phyloP scores from a whole-genome alignment of 2,329 filamentous ascomycete species.

The Talaromyces rugulosus region DNA sequence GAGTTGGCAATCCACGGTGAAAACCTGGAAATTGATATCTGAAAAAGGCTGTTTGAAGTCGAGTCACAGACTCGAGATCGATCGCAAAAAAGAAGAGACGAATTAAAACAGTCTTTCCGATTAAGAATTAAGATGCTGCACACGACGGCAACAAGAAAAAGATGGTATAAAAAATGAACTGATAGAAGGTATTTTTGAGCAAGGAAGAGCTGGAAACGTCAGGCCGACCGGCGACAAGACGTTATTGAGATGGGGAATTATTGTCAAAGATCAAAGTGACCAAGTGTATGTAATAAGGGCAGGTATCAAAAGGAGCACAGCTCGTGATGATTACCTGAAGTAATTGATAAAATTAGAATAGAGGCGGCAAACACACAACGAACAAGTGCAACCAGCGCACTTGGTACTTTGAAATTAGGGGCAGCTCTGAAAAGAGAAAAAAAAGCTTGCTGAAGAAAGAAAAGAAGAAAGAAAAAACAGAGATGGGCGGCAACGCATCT shows the following conservation, averaged over 20 bases:
- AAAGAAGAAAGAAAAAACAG: conserved; percentile 37
- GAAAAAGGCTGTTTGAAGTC: background rate
- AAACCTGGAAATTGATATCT: background rate
- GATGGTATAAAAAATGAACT: conserved; percentile 1
- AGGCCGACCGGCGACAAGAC: conserved; percentile 17
- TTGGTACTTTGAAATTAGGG: conserved; percentile 42
- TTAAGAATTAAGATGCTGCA: background rate
- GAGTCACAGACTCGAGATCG: background rate
- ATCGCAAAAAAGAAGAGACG: background rate
- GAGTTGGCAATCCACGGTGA: conserved; percentile 1
- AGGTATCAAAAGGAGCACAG: conserved; percentile 17
- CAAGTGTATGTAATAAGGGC: conserved; percentile 1
- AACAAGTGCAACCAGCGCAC: conserved; percentile 37
- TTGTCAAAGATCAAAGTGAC: conserved; percentile 9
- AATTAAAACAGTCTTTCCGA: conserved; percentile 1
- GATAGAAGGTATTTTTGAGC: conserved; percentile 3
- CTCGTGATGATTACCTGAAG: conserved; percentile 11
- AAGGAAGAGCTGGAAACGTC: conserved; percentile 14
- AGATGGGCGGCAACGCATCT: conserved; percentile 24
- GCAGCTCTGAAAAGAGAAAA: conserved; percentile 40
- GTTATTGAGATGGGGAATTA: conserved; percentile 8
- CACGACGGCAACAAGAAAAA: conserved; percentile 3
- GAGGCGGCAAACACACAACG: conserved; percentile 43
- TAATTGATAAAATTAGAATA: conserved; percentile 22
- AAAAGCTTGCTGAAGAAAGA: conserved; percentile 62